Conservation (phyloP, 1,284 basidiomycete species). For the Rhodotorula sp. region DNA sequence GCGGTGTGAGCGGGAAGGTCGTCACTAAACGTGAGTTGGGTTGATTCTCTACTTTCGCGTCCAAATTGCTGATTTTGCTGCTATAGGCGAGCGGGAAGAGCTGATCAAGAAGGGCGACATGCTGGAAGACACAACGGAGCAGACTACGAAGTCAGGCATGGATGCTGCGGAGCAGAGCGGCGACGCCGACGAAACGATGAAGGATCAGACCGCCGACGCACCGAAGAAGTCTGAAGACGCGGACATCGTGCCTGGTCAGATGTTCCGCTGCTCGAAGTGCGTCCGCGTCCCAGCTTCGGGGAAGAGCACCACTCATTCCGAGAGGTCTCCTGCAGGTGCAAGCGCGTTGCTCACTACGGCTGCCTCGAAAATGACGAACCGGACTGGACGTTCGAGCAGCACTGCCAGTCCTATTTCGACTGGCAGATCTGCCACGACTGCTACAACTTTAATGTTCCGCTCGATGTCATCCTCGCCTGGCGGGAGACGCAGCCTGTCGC, state of each 20-base stretch:
- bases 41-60: too few relatives aligned
- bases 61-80: neutral
- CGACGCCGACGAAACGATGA: neutral
- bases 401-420: slow-evolving; percentile 37
- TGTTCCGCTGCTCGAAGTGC: slow-evolving; percentile 34
- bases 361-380: slow-evolving; percentile 38
- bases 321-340: slow-evolving; percentile 31
- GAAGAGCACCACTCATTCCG: neutral
- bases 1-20: slow-evolving; percentile 26
- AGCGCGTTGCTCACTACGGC: slow-evolving; percentile 40
- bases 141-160: too few relatives aligned
- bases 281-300: neutral
- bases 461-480: slow-evolving; percentile 93
- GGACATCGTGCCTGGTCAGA: slow-evolving; percentile 12
- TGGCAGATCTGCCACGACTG: slow-evolving; percentile 81
- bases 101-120: too few relatives aligned
- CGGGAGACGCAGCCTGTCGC: slow-evolving; percentile 18
- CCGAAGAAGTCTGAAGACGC: neutral
- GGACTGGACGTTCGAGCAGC: slow-evolving; percentile 19
- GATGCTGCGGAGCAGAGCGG: neutral
- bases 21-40: slow-evolving; percentile 19
- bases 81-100: too few relatives aligned
- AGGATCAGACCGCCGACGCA: neutral
- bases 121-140: too few relatives aligned
- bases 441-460: slow-evolving; percentile 58